A percentile compares a stretch with the other conserved stretches of the same genome.
Evolutionary conservation across 345 rosid genomes (phyloP).

Genomic region (Gynandropsis gynandra): DNA sequence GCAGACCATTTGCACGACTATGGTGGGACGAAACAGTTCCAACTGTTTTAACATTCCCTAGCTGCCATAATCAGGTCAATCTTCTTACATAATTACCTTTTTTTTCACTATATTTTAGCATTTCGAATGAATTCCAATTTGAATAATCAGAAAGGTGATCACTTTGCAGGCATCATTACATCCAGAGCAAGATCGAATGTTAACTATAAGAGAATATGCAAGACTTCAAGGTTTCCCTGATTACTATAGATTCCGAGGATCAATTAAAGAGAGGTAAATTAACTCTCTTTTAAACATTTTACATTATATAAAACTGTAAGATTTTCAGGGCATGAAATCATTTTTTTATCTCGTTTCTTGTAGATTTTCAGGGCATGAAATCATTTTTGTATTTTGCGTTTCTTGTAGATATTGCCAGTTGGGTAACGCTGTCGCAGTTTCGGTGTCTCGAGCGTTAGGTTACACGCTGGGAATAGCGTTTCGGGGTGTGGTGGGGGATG

Average conservation of each 20-base stretch:
- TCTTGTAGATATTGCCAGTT: conserved; percentile 71
- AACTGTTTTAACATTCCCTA: conserved; percentile 59
- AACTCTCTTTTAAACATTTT: neutral
- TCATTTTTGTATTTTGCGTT: neutral
- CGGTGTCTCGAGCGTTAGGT: conserved; percentile 76
- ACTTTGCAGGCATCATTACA: conserved; percentile 56
- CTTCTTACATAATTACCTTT: conserved; percentile 1
- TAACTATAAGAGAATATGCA: conserved; percentile 81
- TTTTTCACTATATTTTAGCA: conserved; percentile 14
- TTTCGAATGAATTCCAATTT: conserved; percentile 14
- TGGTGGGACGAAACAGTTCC: conserved; percentile 99
- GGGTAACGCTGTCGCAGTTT: conserved; percentile 84
- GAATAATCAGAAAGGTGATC: too few relatives aligned
- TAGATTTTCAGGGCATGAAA: too few relatives aligned
- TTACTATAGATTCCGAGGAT: conserved; percentile 77
- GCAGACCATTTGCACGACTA: conserved; percentile 78
- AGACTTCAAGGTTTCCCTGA: conserved; percentile 98
- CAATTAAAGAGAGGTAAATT: conserved; percentile 54
- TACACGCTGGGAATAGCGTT: conserved; percentile 65
- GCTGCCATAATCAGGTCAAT: conserved; percentile 72
- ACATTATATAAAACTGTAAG: neutral
- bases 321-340: too few relatives aligned
- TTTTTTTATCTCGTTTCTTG: too few relatives aligned
- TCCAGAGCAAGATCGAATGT: conserved; percentile 92
- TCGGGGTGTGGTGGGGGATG: conserved; percentile 35